phyloP scores from a whole-genome alignment of 1,284 basidiomycete species.

The Ceratobasidium sp. region DNA sequence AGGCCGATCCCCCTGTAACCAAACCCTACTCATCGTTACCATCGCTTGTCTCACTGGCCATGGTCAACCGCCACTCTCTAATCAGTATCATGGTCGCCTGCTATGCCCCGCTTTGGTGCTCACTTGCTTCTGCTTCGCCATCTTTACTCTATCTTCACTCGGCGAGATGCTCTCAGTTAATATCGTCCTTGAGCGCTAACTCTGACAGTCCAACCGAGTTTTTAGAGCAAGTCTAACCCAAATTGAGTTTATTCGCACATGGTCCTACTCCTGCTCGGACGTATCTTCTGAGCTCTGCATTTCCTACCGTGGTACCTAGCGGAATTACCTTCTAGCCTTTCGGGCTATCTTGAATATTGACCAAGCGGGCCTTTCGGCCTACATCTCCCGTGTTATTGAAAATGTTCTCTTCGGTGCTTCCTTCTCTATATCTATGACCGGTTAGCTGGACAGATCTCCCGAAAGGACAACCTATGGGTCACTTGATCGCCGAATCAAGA shows the following conservation, averaged over 20 bases:
- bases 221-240: neutral
- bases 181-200: neutral
- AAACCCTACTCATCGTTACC: neutral
- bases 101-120: no score
- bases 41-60: neutral
- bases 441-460: neutral
- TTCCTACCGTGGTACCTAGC: neutral
- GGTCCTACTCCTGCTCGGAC: neutral
- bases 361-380: neutral
- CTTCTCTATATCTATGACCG: neutral
- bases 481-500: conserved; percentile 4
- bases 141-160: neutral
- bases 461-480: neutral
- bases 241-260: neutral
- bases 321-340: neutral
- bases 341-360: neutral
- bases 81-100: no score
- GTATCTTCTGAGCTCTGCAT: neutral
- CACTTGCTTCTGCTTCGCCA: neutral
- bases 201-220: neutral
- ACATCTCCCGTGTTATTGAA: neutral
- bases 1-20: neutral
- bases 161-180: neutral
- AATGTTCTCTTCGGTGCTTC: neutral
- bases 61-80: neutral